Evolutionary conservation across 495 filamentous ascomycete species (phyloP), one percentile per base, ranked within the genome.

Genomic region (Xylaria venustula): DNA sequence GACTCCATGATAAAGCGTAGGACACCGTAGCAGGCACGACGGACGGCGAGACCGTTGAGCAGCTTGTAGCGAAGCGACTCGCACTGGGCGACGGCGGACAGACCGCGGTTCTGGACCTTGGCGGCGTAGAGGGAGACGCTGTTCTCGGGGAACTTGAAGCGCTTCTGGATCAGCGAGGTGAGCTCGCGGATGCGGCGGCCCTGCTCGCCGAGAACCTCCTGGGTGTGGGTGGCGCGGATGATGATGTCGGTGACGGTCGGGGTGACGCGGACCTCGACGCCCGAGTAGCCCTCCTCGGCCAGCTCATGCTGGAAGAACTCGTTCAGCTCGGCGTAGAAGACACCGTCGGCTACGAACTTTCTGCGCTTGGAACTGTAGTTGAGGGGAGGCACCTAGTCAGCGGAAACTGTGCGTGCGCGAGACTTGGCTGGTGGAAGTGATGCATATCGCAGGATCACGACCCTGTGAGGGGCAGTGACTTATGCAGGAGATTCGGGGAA

Each of bases 231-330:
- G 70, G 95, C 95, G 79, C 95, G 92, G 86, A 98, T 95, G 86
- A 98, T 98, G 88, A 98, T 98, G 78, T 97, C 94, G 83, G 94
- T 98, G 77, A 98, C 94, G 74, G 94, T 98, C 72, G 94, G 94
- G 67, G 94, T 98, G 71, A 98, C 94, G 84, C 94, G 93, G 80
- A 98, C 95, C 83, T 98, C 95, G 74, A 98, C 94, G 74, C 94
- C 94, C 34, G 95, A 98, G 85, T 98, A 98, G 68, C 94, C 94
- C 85, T 98, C 95, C 86, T 98, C 93, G 77, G 93, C 93, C 76
- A 98, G 85, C 84, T 98, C 94, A 78, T 95, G 93, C 85, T 97
- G 95, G 92, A 98, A 98, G 90, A 98, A 98, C 84, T 98, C 94
- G 89, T 98, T 98, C 80, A 98, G 82, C 83, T 98, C 94, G 83